Percentiles rank a stretch among this genome's conserved stretches.
Conservation (phyloP, 345 rosid species). For the Streptanthus diversifolius region DNA sequence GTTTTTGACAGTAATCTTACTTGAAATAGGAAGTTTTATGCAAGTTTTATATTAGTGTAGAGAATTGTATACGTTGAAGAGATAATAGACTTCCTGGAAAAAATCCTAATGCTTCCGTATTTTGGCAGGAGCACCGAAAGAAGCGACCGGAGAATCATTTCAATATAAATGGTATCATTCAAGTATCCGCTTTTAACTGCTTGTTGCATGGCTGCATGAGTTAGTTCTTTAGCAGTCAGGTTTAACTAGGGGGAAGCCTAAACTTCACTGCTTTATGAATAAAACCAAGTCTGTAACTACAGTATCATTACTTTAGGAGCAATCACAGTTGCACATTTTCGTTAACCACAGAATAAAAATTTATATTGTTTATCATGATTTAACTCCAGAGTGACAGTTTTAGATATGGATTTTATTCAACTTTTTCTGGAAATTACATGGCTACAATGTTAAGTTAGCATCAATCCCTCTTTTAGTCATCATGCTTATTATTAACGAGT, state of each 20-base stretch:
- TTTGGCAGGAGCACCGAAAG: slow-evolving; percentile 59
- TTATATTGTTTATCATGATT: not conserved
- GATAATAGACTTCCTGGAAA: not conserved
- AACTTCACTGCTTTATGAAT: slow-evolving; percentile 11
- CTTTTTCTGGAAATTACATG: not conserved
- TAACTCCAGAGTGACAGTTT: not conserved
- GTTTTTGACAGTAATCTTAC: not conserved
- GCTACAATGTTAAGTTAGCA: not conserved
- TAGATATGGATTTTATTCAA: not conserved
- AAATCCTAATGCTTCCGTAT: slow-evolving; percentile 20
- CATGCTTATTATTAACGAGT: not conserved
- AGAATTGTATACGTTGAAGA: no score
- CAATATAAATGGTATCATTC: slow-evolving; percentile 65
- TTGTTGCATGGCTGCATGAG: slow-evolving; percentile 16
- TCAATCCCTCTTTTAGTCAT: not conserved
- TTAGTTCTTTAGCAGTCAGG: slow-evolving; percentile 11
- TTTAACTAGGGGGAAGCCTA: not conserved
- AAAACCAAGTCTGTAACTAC: not conserved
- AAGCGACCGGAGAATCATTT: slow-evolving; percentile 69
- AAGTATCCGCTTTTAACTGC: slow-evolving; percentile 31
- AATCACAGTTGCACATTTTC: not conserved
- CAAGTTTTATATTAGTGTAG: not conserved
- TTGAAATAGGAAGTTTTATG: slow-evolving; percentile 3
- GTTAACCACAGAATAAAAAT: no score
- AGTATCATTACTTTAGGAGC: not conserved